A percentile compares a stretch with the other conserved stretches of the same genome.
Evolutionary conservation across 805 yeast genomes (phyloP).

Genomic region (Priceomyces medius): DNA sequence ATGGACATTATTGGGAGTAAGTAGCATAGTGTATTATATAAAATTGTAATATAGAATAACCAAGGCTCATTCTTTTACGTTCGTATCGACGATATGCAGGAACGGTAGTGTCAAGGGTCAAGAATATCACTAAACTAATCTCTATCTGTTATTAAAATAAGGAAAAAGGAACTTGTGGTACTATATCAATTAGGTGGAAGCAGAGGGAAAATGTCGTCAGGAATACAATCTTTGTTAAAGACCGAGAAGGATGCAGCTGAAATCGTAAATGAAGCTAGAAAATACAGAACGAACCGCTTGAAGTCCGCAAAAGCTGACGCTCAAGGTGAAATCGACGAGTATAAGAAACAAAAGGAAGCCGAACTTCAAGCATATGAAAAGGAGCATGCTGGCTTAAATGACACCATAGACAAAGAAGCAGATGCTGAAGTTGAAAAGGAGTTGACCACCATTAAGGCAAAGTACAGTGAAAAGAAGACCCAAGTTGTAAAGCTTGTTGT

Average conservation of each 20-base stretch:
- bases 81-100: not conserved
- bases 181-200: not conserved
- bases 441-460: slow-evolving; percentile 62
- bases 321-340: slow-evolving; percentile 79
- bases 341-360: slow-evolving; percentile 78
- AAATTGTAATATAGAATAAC: too few relatives aligned
- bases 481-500: slow-evolving; percentile 74
- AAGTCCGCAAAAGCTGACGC: slow-evolving; percentile 96
- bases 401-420: slow-evolving; percentile 75
- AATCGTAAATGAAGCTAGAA: slow-evolving; percentile 89
- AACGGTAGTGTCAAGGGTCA: too few relatives aligned
- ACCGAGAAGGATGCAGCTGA: slow-evolving; percentile 98
- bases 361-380: slow-evolving; percentile 74
- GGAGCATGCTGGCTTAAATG: slow-evolving; percentile 73
- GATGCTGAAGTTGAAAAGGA: slow-evolving; percentile 70
- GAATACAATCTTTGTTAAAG: slow-evolving; percentile 72
- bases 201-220: slow-evolving; percentile 31
- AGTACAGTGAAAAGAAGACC: slow-evolving; percentile 59
- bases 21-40: not conserved
- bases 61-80: not conserved
- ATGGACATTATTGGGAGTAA: slow-evolving; percentile 55
- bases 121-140: too few relatives aligned
- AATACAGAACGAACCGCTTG: slow-evolving; percentile 80
- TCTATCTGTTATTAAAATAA: too few relatives aligned
- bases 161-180: too few relatives aligned